phyloP scores from a whole-genome alignment of 2,329 filamentous ascomycete genomes.

The Xylariomycetidae sp. region DNA sequence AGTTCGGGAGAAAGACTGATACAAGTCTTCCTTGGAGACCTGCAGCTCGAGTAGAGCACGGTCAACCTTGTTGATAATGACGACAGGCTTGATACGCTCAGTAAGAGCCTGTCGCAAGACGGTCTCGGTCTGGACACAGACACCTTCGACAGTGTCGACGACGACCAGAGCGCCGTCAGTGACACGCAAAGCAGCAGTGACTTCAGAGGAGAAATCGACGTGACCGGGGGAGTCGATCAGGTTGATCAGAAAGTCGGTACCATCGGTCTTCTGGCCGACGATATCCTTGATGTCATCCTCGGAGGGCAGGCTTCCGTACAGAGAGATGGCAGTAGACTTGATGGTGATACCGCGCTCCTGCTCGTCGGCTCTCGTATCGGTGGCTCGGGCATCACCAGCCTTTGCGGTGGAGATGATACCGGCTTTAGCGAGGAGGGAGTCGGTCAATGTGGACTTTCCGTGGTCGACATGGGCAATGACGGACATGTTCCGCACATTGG shows the following conservation, averaged over 20 bases:
- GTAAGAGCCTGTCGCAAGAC: slow-evolving; percentile 97
- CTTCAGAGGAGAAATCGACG: slow-evolving; percentile 99
- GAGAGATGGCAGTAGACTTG: slow-evolving; percentile 99
- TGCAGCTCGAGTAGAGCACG: slow-evolving; percentile 98
- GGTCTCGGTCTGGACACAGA: slow-evolving; percentile 99
- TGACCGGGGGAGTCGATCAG: slow-evolving; percentile 99
- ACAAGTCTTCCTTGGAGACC: slow-evolving; percentile 97
- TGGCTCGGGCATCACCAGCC: slow-evolving; percentile 92
- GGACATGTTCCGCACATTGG: slow-evolving; percentile 90
- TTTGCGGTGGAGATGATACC: slow-evolving; percentile 99
- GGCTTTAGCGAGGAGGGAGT: slow-evolving; percentile 97
- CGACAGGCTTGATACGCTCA: slow-evolving; percentile 99
- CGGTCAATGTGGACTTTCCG: slow-evolving; percentile 99
- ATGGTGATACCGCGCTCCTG: slow-evolving; percentile 99
- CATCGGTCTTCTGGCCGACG: slow-evolving; percentile 77
- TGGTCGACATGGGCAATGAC: slow-evolving; percentile 99
- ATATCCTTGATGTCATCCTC: slow-evolving; percentile 93
- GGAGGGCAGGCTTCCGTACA: slow-evolving; percentile 80
- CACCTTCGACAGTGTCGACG: slow-evolving; percentile 99
- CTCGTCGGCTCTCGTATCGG: slow-evolving; percentile 94
- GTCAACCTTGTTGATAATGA: slow-evolving; percentile 99
- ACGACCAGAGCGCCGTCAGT: slow-evolving; percentile 99
- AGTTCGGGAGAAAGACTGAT: slow-evolving; percentile 99
- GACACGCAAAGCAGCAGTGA: slow-evolving; percentile 98
- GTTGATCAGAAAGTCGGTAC: slow-evolving; percentile 99